Base-by-base conservation (phyloP, 176 grass and related monocot genomes). In the Oryza coarctata region DNA sequence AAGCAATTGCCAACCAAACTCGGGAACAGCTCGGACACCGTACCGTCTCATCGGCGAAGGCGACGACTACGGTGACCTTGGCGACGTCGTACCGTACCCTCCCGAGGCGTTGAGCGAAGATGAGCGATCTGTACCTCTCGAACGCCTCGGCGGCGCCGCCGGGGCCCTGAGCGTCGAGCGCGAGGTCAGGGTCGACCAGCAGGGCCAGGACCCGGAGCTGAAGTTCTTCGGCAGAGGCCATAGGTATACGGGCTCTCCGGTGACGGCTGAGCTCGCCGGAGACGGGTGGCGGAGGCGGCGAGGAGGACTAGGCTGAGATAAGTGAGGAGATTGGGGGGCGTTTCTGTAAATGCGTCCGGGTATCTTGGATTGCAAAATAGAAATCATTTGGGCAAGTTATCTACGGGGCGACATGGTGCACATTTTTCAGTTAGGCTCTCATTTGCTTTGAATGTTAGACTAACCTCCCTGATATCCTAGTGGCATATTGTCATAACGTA, bases 41-140 rank as follows among this genome's bases (percentile, higher is more conserved):
- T 85, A 98, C 96, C 83, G 90, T 93, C 85, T 93, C 93, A 55
- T 98, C 63, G 43, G 82, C 85, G 9, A 90, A 95, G 80, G 89
- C 65, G 65, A 98, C 93, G 79, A 91, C 50, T 35, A 98, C 85
- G 34, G 90, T 95, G 81, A 98, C 68, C 82, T 4, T 86, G 12
- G 67, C 6, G 57, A 98, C 76, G 68, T 87, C 87, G 83, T 95
- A 95, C 6, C 87, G 83, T 95, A 95, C 6, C 13, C 76, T 1
- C 36, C 78, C 2, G 55, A 66, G 0, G 7, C 41, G 12, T 7
- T 11, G n/a, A 38, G 89, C 69, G 69, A 98, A 98, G 2, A 93
- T 77, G 72, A 88, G 88, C 34, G 23, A 66, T 13, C 64, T 85
- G 52, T 95, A 98, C 82, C 93, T 83, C 79, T 73, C 73, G 80